Evolutionary conservation across 2,329 filamentous ascomycete species (phyloP).

Genomic region (Penicillium sp.): DNA sequence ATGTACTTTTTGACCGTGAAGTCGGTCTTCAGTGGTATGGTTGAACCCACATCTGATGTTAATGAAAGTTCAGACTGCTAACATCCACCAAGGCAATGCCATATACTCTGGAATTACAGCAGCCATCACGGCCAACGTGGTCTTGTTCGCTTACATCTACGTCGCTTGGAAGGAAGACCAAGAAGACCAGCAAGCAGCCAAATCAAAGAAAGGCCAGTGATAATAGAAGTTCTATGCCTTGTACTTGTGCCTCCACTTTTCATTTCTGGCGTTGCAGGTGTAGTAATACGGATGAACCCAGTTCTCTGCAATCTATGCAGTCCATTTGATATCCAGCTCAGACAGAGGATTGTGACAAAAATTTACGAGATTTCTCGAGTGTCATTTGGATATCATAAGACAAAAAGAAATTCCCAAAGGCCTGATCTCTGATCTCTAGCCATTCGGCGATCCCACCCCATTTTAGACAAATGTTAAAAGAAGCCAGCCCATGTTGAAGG

Average conservation of each 20-base stretch:
- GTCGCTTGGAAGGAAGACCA: constrained; percentile 89
- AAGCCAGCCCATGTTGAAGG: constrained; percentile 22
- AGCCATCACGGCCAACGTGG: constrained; percentile 86
- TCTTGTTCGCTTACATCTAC: constrained; percentile 85
- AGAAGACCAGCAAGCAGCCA: constrained; percentile 68
- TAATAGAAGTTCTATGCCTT: background rate
- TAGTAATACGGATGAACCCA: background rate
- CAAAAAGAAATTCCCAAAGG: constrained; percentile 1
- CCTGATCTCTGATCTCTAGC: background rate
- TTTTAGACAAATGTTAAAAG: constrained; percentile 5
- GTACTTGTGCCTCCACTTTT: background rate
- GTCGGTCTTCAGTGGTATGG: constrained; percentile 71
- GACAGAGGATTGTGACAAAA: background rate
- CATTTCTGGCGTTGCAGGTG: constrained; percentile 5
- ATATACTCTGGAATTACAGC: constrained; percentile 84
- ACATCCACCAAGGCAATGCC: constrained; percentile 69
- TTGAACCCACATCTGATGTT: background rate
- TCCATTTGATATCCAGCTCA: background rate
- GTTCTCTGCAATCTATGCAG: background rate
- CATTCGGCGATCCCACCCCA: background rate
- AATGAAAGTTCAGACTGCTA: background rate
- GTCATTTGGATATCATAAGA: constrained; percentile 14
- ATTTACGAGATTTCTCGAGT: background rate
- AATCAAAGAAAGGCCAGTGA: constrained; percentile 50
- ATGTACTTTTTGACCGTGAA: constrained; percentile 84